A percentile compares a stretch with the other conserved stretches of the same genome.
Evolutionary conservation across 2,329 filamentous ascomycete genomes (phyloP).

Genomic region (Stagonosporopsis cucurbitacearum): DNA sequence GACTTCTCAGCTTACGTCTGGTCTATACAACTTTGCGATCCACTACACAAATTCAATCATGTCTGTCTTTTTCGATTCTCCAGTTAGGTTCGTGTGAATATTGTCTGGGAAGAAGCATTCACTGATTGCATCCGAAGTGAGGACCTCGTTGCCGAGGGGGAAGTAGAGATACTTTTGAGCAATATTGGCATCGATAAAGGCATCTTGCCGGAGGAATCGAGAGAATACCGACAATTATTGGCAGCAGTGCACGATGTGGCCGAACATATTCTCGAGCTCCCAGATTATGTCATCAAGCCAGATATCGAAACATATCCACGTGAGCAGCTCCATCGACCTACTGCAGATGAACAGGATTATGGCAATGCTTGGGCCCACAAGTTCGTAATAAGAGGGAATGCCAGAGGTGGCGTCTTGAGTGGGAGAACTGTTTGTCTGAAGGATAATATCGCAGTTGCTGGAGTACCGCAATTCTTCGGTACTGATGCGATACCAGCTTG

Average conservation of each 20-base stretch:
- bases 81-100: conserved; percentile 25
- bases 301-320: conserved; percentile 56
- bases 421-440: conserved; percentile 60
- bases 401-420: conserved; percentile 21
- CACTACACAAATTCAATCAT: conserved; percentile 11
- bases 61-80: conserved; percentile 41
- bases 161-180: conserved; percentile 30
- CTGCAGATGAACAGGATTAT: conserved; percentile 38
- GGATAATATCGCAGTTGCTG: conserved; percentile 62
- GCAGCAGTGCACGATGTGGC: conserved; percentile 61
- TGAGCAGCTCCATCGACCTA: conserved; percentile 52
- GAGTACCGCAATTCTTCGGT: conserved; percentile 61
- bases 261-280: conserved; percentile 52
- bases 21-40: background rate
- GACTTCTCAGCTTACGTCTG: too few species aligned
- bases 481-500: conserved; percentile 58
- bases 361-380: conserved; percentile 61
- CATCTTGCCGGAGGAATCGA: conserved; percentile 48
- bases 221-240: conserved; percentile 57
- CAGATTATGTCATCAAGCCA: conserved; percentile 56
- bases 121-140: conserved; percentile 23
- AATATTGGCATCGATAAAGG: conserved; percentile 33
- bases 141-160: conserved; percentile 31
- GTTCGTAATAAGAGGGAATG: conserved; percentile 53
- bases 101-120: background rate